These are phyloP conservation scores for Taiwanofungus camphoratus DNA, from an alignment of 1,284 basidiomycete species.

Conservation along the genomic window DNA sequence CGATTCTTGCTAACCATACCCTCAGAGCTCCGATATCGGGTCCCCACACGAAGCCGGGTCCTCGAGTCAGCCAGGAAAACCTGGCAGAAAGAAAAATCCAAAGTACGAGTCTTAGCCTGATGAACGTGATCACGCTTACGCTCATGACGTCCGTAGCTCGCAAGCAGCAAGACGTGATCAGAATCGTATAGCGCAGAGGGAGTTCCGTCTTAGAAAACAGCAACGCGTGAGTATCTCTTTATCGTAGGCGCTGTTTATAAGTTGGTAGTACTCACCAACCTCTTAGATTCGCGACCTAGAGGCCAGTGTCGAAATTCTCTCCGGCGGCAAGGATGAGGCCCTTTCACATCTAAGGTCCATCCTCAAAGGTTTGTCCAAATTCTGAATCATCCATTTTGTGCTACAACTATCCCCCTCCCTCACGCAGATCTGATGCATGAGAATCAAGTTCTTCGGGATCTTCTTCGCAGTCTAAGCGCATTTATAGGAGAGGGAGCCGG, in stretches of 20 bases:
- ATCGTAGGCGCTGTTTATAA: conserved; percentile 6
- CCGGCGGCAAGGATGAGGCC: conserved; percentile 85
- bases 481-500: conserved; percentile 85
- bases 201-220: conserved; percentile 87
- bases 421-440: conserved; percentile 76
- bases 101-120: conserved; percentile 44
- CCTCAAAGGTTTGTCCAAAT: conserved; percentile 52
- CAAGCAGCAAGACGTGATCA: conserved; percentile 84
- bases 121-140: conserved; percentile 32
- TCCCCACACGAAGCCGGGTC: conserved; percentile 37
- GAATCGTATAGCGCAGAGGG: conserved; percentile 89
- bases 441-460: conserved; percentile 75
- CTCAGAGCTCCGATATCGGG: conserved; percentile 57
- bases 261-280: conserved; percentile 11
- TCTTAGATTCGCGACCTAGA: conserved; percentile 86
- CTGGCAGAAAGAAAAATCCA: conserved; percentile 81
- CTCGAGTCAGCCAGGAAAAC: conserved; percentile 43
- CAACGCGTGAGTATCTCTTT: conserved; percentile 56
- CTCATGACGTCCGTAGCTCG: conserved; percentile 45
- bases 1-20: conserved; percentile 2
- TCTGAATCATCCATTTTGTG: conserved; percentile 12
- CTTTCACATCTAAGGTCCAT: conserved; percentile 77
- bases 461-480: conserved; percentile 67
- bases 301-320: conserved; percentile 85
- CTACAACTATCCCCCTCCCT: not conserved